Evolutionary conservation across 805 yeast genomes (phyloP).

Genomic region (Helenozyma rhizophorensis): DNA sequence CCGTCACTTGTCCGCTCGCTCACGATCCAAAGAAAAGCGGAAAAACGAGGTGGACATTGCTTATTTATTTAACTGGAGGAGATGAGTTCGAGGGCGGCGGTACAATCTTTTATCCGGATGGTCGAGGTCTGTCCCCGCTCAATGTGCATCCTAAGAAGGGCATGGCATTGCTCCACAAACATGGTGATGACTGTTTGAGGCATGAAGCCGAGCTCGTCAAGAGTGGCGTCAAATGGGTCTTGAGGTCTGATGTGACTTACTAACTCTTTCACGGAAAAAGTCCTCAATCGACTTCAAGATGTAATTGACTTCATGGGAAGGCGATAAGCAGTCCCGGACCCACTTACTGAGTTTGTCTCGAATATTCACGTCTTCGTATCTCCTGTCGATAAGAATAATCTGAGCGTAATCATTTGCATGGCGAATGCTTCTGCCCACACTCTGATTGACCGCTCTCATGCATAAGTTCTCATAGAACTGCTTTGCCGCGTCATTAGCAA

Average conservation of each 20-base stretch:
- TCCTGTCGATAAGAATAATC: too few species aligned
- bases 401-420: too few species aligned
- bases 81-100: constrained; percentile 57
- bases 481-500: too few species aligned
- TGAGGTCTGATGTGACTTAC: constrained; percentile 49
- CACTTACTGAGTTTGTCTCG: constrained; percentile 65
- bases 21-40: constrained; percentile 28
- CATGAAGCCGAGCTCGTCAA: constrained; percentile 55
- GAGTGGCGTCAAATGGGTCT: constrained; percentile 57
- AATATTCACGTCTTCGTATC: constrained; percentile 35
- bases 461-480: too few species aligned
- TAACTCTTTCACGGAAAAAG: too few species aligned
- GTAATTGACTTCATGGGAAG: too few species aligned
- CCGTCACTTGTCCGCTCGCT: constrained; percentile 33
- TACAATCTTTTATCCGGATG: constrained; percentile 46
- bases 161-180: constrained; percentile 58
- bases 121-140: constrained; percentile 19
- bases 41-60: constrained; percentile 53
- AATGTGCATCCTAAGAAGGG: constrained; percentile 49
- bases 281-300: too few species aligned
- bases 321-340: constrained; percentile 45
- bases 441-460: too few species aligned
- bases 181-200: constrained; percentile 58
- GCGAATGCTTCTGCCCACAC: too few species aligned
- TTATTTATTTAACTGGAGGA: constrained; percentile 54